phyloP scores from a whole-genome alignment of 345 rosid species.

The Microcos paniculata region DNA sequence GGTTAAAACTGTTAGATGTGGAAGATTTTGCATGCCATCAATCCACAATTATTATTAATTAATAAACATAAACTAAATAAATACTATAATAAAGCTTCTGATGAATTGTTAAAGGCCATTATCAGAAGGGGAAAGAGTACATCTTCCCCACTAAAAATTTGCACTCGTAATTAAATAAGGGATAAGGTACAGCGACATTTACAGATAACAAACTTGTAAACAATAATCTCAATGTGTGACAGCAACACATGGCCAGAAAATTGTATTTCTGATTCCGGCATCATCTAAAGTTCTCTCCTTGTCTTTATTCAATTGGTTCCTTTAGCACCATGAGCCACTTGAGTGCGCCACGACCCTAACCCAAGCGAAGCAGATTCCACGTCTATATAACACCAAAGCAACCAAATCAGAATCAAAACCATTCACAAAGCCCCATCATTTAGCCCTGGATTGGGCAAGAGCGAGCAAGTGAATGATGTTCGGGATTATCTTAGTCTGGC shows the following conservation, averaged over 20 bases:
- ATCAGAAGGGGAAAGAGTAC: neutral
- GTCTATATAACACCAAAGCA: neutral
- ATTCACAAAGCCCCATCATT: neutral
- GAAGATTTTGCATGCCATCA: conserved; percentile 25
- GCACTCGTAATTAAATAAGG: neutral
- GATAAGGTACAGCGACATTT: conserved; percentile 8
- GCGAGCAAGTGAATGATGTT: conserved; percentile 1
- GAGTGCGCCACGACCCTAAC: neutral
- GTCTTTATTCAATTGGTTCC: conserved; percentile 24
- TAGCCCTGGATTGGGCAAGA: neutral
- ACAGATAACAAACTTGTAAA: conserved; percentile 14
- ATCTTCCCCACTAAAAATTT: neutral
- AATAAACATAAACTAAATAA: neutral
- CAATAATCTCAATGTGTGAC: neutral
- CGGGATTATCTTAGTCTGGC: neutral
- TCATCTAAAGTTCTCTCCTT: conserved; percentile 9
- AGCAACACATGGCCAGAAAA: conserved; percentile 17
- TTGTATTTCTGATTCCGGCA: conserved; percentile 9
- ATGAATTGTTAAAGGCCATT: neutral
- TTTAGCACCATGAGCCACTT: conserved; percentile 7
- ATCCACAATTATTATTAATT: neutral
- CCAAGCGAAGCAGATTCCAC: neutral
- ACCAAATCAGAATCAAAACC: neutral
- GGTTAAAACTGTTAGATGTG: conserved; percentile 21
- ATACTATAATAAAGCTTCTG: neutral